Conservation (phyloP, 2,329 filamentous ascomycete species). For the Aureobasidium pullulans region DNA sequence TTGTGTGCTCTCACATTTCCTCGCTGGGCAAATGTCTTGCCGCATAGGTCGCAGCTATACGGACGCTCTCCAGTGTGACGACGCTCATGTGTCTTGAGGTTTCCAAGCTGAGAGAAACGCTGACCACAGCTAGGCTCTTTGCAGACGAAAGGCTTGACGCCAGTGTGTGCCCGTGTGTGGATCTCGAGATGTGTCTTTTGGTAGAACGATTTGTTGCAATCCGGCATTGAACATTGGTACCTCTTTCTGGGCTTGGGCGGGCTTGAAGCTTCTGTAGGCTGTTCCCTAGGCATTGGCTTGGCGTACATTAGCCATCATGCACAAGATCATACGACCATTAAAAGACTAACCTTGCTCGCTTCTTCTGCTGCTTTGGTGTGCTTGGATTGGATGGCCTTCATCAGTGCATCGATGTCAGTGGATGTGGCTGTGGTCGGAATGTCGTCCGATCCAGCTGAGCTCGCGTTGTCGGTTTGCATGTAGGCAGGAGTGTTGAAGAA, state of each 20-base stretch:
- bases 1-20: conserved; percentile 80
- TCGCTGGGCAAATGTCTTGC: conserved; percentile 75
- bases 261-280: not conserved
- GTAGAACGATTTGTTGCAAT: conserved; percentile 74
- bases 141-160: conserved; percentile 80
- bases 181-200: conserved; percentile 93
- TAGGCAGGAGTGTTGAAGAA: conserved; percentile 30
- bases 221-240: conserved; percentile 65
- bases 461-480: conserved; percentile 14
- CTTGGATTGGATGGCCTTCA: conserved; percentile 78
- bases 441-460: not conserved
- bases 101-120: conserved; percentile 82
- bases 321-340: not conserved
- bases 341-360: not conserved
- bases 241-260: conserved; percentile 47
- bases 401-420: conserved; percentile 44
- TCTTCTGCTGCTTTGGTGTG: conserved; percentile 33
- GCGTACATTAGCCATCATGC: not conserved
- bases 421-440: conserved; percentile 3
- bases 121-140: conserved; percentile 66
- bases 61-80: conserved; percentile 83
- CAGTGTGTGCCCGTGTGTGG: conserved; percentile 80
- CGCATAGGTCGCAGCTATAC: conserved; percentile 70
- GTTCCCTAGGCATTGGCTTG: not conserved
- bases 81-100: conserved; percentile 84